Base-by-base conservation (phyloP, 202 grass and related monocot species). In the Setaria italica region DNA sequence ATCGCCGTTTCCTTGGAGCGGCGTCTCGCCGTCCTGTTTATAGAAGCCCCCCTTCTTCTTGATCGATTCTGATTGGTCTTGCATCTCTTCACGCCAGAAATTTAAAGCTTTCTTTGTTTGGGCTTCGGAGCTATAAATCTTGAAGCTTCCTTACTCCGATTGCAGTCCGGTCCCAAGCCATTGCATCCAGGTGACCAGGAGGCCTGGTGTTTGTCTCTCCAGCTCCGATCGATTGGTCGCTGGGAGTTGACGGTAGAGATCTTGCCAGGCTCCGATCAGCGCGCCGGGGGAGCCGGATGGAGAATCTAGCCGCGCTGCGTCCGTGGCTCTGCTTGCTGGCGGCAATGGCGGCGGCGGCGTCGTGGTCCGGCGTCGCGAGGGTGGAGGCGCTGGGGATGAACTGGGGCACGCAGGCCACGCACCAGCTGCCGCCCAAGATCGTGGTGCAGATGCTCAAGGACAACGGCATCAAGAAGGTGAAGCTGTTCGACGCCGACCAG, bases 341-440 rank as follows among this genome's bases (percentile, higher is more conserved):
- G 70, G 76, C 17, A 54, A 54, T 33, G 66, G 67, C 69, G 57
- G 81, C 37, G 25, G 48, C n/a, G 25, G 32, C 12, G 78, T 57
- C 41, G 75, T 85, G 50, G 83, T 17, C 15, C 43, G 43, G 30
- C 68, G 45, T 39, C 5, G 67, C 68, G 60, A 37, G 39, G 87
- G 88, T 49, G 55, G 86, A 90, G 0, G 90, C 88, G 51, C 85
- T 97, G 60, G 95, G 95, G 56, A 88, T 97, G 87, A 97, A 97
- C 91, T 97, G 95, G 95, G 95, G 95, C 70, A 97, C 92, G 37
- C 88, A 91, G 91, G 95, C 95, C 43, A 85, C 95, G 77, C 95
- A 97, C 89, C 80, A 35, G 9, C 41, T 97, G 76, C 55, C 87
- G 64, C 92, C 95, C 57, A 93, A 89, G 79, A 47, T 91, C 65